phyloP scores from a whole-genome alignment of 2,329 filamentous ascomycete genomes.

The Colletotrichum sp. region DNA sequence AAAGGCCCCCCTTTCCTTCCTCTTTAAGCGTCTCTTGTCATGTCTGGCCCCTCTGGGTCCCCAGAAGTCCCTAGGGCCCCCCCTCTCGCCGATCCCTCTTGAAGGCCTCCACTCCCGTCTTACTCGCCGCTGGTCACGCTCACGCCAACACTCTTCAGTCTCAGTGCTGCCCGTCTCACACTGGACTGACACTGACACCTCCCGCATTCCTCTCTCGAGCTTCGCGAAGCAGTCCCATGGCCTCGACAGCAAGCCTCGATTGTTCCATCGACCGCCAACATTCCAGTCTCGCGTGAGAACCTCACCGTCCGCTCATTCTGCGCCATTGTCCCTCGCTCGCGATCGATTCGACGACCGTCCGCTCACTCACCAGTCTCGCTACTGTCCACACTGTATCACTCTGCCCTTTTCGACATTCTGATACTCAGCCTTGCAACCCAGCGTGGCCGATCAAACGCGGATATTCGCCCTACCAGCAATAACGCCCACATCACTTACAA shows the following conservation, averaged over 20 bases:
- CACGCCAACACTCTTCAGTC: not conserved
- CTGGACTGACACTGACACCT: not conserved
- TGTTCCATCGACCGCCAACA: not conserved
- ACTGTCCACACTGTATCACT: not conserved
- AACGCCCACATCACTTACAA: not conserved
- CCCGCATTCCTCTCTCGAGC: not conserved
- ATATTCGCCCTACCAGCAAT: not conserved
- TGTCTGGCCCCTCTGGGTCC: not conserved
- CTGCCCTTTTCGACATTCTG: constrained; percentile 12
- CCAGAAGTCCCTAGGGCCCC: not conserved
- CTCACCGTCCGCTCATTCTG: constrained; percentile 4
- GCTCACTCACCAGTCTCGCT: not conserved
- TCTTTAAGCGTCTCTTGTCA: not conserved
- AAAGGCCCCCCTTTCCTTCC: not conserved
- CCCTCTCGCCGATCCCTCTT: constrained; percentile 16
- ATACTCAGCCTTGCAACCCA: constrained; percentile 17
- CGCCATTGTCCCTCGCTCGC: not conserved
- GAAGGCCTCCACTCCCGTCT: constrained; percentile 16
- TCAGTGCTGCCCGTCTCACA: not conserved
- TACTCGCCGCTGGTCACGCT: not conserved
- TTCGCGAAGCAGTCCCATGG: constrained; percentile 14
- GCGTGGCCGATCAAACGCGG: constrained; percentile 21
- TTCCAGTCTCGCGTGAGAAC: not conserved
- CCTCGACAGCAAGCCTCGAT: not conserved
- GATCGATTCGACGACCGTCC: not conserved